phyloP scores from a whole-genome alignment of 2,329 filamentous ascomycete species.

The Aureobasidium pullulans region DNA sequence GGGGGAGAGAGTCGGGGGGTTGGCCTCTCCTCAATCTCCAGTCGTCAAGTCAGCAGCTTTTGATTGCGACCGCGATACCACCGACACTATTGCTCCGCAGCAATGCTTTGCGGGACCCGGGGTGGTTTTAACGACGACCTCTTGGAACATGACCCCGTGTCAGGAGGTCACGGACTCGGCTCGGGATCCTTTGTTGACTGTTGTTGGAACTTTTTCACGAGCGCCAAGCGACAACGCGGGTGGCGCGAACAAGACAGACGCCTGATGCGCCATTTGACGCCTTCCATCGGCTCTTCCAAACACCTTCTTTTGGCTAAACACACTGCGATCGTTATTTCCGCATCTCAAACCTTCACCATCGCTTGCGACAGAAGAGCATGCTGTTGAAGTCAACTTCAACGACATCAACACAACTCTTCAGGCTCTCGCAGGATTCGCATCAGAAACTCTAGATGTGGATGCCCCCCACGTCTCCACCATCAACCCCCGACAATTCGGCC shows the following conservation, averaged over 20 bases:
- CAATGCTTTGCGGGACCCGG: conserved; percentile 2
- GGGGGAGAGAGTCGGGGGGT: background rate
- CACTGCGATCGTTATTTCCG: background rate
- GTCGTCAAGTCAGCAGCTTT: background rate
- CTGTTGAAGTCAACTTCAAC: no score
- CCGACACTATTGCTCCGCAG: conserved; percentile 11
- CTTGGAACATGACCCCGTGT: background rate
- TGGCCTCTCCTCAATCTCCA: conserved; percentile 7
- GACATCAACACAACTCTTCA: background rate
- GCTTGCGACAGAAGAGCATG: background rate
- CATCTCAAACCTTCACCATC: background rate
- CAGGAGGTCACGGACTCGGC: background rate
- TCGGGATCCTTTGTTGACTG: background rate
- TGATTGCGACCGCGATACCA: conserved; percentile 12
- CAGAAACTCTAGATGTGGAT: background rate
- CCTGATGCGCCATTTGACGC: conserved; percentile 4
- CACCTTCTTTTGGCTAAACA: background rate
- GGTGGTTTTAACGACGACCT: background rate
- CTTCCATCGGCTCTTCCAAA: background rate
- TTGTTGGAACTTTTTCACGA: conserved; percentile 1
- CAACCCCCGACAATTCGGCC: conserved; percentile 6
- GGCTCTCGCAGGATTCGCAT: background rate
- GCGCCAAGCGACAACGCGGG: background rate
- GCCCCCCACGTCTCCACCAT: conserved; percentile 9
- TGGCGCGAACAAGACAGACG: conserved; percentile 5